These are phyloP conservation scores for Parietichytrium sp. DNA, from an alignment of 108 stramenopile genomes.

Conservation along the genomic window DNA sequence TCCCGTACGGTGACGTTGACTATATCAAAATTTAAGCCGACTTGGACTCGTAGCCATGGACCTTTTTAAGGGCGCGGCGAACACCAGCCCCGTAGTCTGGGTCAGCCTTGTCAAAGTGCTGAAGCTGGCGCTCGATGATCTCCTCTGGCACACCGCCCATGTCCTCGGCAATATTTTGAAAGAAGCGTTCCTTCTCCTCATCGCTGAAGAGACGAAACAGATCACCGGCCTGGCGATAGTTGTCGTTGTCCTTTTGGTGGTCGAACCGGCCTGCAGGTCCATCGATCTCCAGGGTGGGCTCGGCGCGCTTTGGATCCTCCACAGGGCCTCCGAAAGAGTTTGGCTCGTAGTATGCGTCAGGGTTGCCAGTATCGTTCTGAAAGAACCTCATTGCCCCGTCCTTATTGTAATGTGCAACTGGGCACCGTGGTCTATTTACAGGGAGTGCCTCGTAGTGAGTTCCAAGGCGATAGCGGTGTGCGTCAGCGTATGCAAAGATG, in stretches of 20 bases:
- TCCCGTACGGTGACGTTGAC: no score
- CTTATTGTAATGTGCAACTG: constrained; percentile 55
- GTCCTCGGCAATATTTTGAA: constrained; percentile 65
- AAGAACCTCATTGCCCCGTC: constrained; percentile 66
- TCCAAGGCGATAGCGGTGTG: constrained; percentile 69
- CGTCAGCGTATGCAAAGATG: constrained; percentile 67
- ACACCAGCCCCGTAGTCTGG: no score
- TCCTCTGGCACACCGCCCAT: constrained; percentile 60
- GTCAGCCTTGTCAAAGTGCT: constrained; percentile 64
- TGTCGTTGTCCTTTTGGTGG: constrained; percentile 63
- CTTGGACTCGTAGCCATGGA: no score
- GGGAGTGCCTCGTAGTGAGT: constrained; percentile 69
- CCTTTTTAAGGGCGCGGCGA: no score
- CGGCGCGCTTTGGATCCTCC: neutral
- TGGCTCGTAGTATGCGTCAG: constrained; percentile 50
- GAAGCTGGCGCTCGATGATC: constrained; percentile 63
- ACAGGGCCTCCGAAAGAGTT: constrained; percentile 62
- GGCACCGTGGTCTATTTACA: constrained; percentile 57
- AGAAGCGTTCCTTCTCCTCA: constrained; percentile 58
- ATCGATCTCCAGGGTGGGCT: constrained; percentile 30
- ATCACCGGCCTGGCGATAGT: constrained; percentile 57
- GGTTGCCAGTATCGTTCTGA: constrained; percentile 46
- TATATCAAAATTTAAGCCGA: no score
- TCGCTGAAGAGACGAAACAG: constrained; percentile 57
- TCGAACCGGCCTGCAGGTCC: constrained; percentile 63